These are phyloP conservation scores for Trichoderma semiorbis DNA, from an alignment of 2,329 filamentous ascomycete genomes.

Conservation along the genomic window DNA sequence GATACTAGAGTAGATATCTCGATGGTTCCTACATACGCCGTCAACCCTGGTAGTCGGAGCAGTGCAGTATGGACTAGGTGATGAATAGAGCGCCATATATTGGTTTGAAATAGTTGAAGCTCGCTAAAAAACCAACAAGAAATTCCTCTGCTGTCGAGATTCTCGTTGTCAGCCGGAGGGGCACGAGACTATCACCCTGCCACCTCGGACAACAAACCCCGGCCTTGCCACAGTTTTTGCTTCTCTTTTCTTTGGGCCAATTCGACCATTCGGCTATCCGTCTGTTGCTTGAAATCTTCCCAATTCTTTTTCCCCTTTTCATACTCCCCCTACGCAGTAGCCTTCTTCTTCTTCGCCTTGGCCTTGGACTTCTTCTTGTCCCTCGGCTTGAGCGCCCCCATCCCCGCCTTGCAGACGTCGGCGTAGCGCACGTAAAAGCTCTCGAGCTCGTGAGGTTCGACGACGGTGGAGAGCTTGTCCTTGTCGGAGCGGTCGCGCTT, in stretches of 20 bases:
- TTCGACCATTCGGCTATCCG: not conserved
- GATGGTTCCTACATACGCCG: not conserved
- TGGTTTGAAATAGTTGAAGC: not conserved
- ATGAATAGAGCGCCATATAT: not conserved
- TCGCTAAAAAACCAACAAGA: not conserved
- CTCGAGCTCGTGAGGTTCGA: conserved; percentile 72
- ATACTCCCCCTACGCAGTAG: conserved; percentile 24
- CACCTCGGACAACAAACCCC: not conserved
- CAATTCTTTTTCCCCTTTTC: not conserved
- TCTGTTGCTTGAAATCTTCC: not conserved
- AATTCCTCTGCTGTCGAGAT: not conserved
- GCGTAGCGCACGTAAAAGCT: conserved; percentile 81
- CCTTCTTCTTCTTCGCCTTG: conserved; percentile 70
- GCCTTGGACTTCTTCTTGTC: conserved; percentile 74
- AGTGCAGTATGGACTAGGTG: not conserved
- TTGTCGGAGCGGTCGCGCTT: conserved; percentile 55
- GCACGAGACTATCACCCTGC: not conserved
- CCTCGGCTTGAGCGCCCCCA: conserved; percentile 86
- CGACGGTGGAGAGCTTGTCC: conserved; percentile 78
- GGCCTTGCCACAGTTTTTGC: not conserved
- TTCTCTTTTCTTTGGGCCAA: not conserved
- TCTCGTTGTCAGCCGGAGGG: not conserved
- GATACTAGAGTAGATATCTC: not conserved
- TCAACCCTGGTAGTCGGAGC: not conserved
- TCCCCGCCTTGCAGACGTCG: conserved; percentile 84